phyloP scores from a whole-genome alignment of 2,329 filamentous ascomycete genomes.

The Colletotrichum orbiculare region DNA sequence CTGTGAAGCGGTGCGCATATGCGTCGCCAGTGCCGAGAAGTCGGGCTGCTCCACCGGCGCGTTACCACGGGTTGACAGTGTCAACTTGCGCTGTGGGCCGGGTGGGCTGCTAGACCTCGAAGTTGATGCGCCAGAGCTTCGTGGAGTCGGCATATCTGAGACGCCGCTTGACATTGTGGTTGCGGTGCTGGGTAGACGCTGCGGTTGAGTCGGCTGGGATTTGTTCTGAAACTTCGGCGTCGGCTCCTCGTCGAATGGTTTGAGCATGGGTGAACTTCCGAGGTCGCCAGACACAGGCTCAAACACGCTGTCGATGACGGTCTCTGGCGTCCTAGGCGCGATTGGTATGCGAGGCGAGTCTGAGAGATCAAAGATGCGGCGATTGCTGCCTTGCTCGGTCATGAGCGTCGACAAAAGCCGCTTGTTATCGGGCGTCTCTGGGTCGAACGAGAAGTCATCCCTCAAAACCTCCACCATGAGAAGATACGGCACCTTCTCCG shows the following conservation, averaged over 20 bases:
- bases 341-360: conserved; percentile 69
- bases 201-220: conserved; percentile 48
- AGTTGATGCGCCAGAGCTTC: conserved; percentile 75
- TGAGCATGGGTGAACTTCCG: conserved; percentile 77
- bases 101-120: conserved; percentile 78
- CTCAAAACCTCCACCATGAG: conserved; percentile 86
- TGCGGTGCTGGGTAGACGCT: conserved; percentile 66
- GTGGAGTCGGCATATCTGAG: conserved; percentile 72
- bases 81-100: conserved; percentile 68
- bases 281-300: conserved; percentile 85
- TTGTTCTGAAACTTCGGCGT: conserved; percentile 40
- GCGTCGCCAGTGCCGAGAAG: conserved; percentile 83
- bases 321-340: conserved; percentile 54
- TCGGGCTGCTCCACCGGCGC: conserved; percentile 77
- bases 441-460: conserved; percentile 87
- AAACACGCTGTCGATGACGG: conserved; percentile 78
- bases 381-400: conserved; percentile 66
- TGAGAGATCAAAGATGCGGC: conserved; percentile 74
- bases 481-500: conserved; percentile 86
- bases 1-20: conserved; percentile 88
- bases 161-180: conserved; percentile 67
- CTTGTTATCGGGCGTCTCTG: conserved; percentile 78
- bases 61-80: conserved; percentile 65
- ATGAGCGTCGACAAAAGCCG: conserved; percentile 69
- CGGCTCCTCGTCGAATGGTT: conserved; percentile 61